Percentiles rank a stretch among this genome's conserved stretches.
phyloP scores from a whole-genome alignment of 495 filamentous ascomycete species.

The Mytilinidion resinicola region DNA sequence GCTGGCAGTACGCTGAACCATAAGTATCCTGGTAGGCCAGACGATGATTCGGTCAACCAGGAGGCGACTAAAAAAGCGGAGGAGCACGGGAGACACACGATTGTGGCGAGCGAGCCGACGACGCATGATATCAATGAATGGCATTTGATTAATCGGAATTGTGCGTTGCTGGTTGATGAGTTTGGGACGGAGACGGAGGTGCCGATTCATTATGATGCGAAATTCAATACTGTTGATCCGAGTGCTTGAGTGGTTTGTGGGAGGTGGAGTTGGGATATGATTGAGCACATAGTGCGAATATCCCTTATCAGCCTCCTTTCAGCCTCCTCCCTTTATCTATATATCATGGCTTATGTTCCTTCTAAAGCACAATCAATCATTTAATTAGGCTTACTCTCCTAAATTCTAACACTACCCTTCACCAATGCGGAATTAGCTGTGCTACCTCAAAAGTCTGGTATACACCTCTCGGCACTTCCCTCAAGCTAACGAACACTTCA shows the following conservation, averaged over 20 bases:
- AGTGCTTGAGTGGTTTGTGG: background rate
- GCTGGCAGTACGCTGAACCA: slow-evolving; percentile 45
- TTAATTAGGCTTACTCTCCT: too few relatives aligned
- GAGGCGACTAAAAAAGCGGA: slow-evolving; percentile 27
- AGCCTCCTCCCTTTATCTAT: too few relatives aligned
- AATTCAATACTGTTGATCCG: slow-evolving; percentile 23
- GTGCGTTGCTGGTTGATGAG: slow-evolving; percentile 28
- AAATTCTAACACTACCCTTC: too few relatives aligned
- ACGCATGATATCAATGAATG: slow-evolving; percentile 45
- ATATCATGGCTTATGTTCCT: too few relatives aligned
- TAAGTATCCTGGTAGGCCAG: slow-evolving; percentile 43
- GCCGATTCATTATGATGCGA: slow-evolving; percentile 20
- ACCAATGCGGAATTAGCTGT: too few relatives aligned
- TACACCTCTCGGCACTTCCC: too few relatives aligned
- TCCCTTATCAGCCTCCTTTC: too few relatives aligned
- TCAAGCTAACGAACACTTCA: too few relatives aligned
- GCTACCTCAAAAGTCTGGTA: too few relatives aligned
- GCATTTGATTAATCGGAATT: slow-evolving; percentile 43
- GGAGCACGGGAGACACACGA: slow-evolving; percentile 42
- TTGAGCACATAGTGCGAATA: too few relatives aligned
- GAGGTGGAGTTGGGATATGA: background rate
- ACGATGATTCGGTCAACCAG: slow-evolving; percentile 31
- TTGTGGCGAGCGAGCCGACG: slow-evolving; percentile 47
- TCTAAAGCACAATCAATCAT: too few relatives aligned
- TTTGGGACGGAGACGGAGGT: slow-evolving; percentile 26